These are phyloP conservation scores for Pythium diclinum DNA, from an alignment of 352 stramenopile species.

Conservation along the genomic window DNA sequence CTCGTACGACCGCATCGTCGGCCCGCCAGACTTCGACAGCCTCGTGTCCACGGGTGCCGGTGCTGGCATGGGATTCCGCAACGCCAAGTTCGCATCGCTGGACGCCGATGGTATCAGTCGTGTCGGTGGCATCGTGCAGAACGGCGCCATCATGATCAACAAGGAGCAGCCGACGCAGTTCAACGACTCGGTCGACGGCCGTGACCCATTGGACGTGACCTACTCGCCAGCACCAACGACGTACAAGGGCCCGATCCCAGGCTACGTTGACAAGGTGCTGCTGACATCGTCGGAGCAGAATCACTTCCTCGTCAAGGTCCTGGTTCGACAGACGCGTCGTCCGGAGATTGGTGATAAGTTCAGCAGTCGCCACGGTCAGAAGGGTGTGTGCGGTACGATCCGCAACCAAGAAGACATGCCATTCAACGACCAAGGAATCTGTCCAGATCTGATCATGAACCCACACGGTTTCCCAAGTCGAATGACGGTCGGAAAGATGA, in stretches of 20 bases:
- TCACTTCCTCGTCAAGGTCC: conserved; percentile 97
- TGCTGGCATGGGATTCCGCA: conserved; percentile 68
- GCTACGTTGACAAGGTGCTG: conserved; percentile 98
- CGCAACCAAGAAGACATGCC: conserved; percentile 97
- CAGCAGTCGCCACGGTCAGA: conserved; percentile 98
- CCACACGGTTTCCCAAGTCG: conserved; percentile 99
- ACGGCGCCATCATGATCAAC: conserved; percentile 97
- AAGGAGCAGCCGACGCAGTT: conserved; percentile 97
- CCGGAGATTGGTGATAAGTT: conserved; percentile 99
- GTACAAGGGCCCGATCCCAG: conserved; percentile 94
- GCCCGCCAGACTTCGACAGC: conserved; percentile 86
- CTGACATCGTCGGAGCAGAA: conserved; percentile 98
- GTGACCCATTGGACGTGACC: conserved; percentile 69
- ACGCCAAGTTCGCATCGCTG: conserved; percentile 91
- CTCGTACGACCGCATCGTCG: conserved; percentile 93
- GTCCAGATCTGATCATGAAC: conserved; percentile 99
- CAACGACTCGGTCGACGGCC: conserved; percentile 79
- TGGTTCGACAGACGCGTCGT: conserved; percentile 93
- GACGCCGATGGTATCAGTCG: conserved; percentile 96
- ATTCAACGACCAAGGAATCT: conserved; percentile 98
- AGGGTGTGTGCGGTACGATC: conserved; percentile 98
- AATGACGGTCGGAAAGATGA: conserved; percentile 99
- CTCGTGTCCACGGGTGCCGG: conserved; percentile 45
- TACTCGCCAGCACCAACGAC: conserved; percentile 89
- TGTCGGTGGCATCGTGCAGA: conserved; percentile 87